Percentiles rank a stretch among this genome's conserved stretches.
phyloP scores from a whole-genome alignment of 169 alveolate genomes.

The Neospora caninum region DNA sequence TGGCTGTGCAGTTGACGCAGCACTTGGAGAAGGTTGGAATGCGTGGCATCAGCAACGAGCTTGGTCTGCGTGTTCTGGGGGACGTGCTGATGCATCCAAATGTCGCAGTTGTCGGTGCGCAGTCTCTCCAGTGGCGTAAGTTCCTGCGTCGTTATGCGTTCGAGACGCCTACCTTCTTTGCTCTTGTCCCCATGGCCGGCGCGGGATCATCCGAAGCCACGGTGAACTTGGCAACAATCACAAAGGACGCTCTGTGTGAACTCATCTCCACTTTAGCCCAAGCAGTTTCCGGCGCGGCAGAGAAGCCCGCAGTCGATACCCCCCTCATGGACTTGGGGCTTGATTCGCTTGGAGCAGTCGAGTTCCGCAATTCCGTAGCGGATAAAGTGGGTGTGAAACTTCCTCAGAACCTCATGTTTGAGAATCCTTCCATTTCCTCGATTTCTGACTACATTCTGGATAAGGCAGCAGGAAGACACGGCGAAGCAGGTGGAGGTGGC shows the following conservation, averaged over 20 bases:
- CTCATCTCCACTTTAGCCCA: constrained; percentile 60
- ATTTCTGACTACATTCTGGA: constrained; percentile 70
- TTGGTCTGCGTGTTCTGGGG: constrained; percentile 73
- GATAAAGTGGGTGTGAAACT: constrained; percentile 75
- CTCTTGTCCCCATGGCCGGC: constrained; percentile 51
- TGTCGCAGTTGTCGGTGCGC: constrained; percentile 73
- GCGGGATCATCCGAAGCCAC: constrained; percentile 31
- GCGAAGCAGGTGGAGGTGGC: constrained; percentile 39
- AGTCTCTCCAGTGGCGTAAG: constrained; percentile 73
- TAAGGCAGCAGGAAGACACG: constrained; percentile 42
- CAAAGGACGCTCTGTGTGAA: constrained; percentile 51
- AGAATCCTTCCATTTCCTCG: constrained; percentile 75
- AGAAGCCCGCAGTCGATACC: constrained; percentile 58
- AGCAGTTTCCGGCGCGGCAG: constrained; percentile 66
- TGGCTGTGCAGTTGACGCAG: constrained; percentile 72
- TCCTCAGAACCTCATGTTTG: constrained; percentile 78
- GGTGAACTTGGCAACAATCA: constrained; percentile 54
- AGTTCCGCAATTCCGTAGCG: constrained; percentile 80
- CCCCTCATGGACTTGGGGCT: constrained; percentile 82
- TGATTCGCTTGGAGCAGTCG: constrained; percentile 84
- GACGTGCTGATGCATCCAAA: constrained; percentile 57
- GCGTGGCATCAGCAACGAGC: constrained; percentile 77
- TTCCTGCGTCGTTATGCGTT: constrained; percentile 70
- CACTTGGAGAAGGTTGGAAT: constrained; percentile 78
- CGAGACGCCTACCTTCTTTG: constrained; percentile 65